These are phyloP conservation scores for Saccharomycopsis guyanensis DNA, from an alignment of 805 yeast genomes.

Conservation along the genomic window DNA sequence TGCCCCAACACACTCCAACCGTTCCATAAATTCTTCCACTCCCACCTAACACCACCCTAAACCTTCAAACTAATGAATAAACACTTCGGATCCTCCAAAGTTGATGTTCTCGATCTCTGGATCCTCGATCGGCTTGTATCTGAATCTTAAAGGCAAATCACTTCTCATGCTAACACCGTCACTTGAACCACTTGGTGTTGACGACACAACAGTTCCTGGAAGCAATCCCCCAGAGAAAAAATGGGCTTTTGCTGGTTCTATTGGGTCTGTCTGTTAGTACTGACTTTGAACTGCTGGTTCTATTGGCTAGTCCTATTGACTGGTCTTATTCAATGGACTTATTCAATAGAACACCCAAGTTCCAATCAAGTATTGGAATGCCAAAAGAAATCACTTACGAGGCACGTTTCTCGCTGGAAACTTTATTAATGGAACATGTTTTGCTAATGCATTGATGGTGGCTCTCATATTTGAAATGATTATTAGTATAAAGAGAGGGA, in stretches of 20 bases:
- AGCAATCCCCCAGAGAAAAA: conserved; percentile 37
- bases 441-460: conserved; percentile 26
- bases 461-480: conserved; percentile 27
- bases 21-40: no score
- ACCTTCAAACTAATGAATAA: no score
- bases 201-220: conserved; percentile 27
- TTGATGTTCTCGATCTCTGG: conserved; percentile 69
- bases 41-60: no score
- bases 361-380: no score
- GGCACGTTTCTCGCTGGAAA: conserved; percentile 32
- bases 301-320: no score
- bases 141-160: conserved; percentile 67
- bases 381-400: conserved; percentile 14
- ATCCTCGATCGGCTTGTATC: conserved; percentile 54
- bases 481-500: no score
- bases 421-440: conserved; percentile 59
- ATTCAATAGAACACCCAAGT: no score
- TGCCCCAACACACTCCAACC: no score
- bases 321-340: no score
- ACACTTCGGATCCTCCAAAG: conserved; percentile 72
- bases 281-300: conserved; percentile 4
- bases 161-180: conserved; percentile 29
- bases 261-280: conserved; percentile 14
- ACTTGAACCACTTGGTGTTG: conserved; percentile 18
- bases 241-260: conserved; percentile 29